These are phyloP conservation scores for Mortierella sp. DNA, from an alignment of 371 early-diverging fungal genomes.

Conservation along the genomic window DNA sequence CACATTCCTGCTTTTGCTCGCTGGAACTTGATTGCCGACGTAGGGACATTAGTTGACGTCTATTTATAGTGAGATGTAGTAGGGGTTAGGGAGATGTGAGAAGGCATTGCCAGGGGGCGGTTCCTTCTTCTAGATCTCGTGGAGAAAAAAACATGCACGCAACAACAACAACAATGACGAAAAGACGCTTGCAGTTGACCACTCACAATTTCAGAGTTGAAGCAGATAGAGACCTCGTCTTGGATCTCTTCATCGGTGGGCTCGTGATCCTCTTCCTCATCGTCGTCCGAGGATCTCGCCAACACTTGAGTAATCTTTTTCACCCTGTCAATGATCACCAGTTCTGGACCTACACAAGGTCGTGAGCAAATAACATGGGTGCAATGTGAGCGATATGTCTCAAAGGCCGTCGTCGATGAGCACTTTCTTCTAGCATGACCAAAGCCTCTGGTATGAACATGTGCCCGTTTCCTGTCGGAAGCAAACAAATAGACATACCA, in stretches of 20 bases:
- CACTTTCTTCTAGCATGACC: background rate
- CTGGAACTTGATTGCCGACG: slow-evolving; percentile 53
- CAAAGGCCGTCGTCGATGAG: background rate
- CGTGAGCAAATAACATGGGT: slow-evolving; percentile 12
- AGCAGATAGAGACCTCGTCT: slow-evolving; percentile 50
- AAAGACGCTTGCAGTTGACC: background rate
- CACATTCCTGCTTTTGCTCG: slow-evolving; percentile 55
- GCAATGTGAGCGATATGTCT: background rate
- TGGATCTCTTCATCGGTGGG: slow-evolving; percentile 50
- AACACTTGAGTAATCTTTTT: slow-evolving; percentile 50
- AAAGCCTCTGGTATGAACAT: background rate
- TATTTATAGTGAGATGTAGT: background rate
- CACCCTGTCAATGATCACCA: slow-evolving; percentile 48
- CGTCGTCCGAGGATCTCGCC: slow-evolving; percentile 40
- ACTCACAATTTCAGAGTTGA: slow-evolving; percentile 45
- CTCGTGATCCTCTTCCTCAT: slow-evolving; percentile 23
- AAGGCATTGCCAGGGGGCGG: background rate
- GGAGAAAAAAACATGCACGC: background rate
- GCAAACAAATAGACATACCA: slow-evolving; percentile 20
- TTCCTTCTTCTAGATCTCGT: background rate
- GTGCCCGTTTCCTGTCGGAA: background rate
- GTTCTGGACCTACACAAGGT: slow-evolving; percentile 36
- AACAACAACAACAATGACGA: background rate
- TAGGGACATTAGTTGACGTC: slow-evolving; percentile 55
- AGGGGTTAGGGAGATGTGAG: background rate